phyloP scores from a whole-genome alignment of 768 basidiomycete genomes.

The Agaricus subrufescens region DNA sequence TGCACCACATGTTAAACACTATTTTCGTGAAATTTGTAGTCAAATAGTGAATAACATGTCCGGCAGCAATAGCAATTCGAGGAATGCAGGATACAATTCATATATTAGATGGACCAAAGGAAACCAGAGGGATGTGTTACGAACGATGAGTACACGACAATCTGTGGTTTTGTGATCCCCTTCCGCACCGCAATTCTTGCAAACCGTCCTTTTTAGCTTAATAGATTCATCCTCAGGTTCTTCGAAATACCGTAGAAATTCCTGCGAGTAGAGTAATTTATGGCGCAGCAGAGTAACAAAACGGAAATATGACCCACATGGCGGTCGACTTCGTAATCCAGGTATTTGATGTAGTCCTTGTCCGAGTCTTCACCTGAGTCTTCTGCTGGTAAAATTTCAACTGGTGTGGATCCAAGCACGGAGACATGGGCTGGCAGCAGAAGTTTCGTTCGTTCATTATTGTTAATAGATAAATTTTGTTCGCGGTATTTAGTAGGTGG shows the following conservation, averaged over 20 bases:
- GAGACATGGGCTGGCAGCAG: slow-evolving; percentile 70
- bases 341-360: slow-evolving; percentile 65
- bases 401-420: slow-evolving; percentile 42
- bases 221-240: slow-evolving; percentile 34
- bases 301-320: background rate
- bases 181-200: slow-evolving; percentile 76
- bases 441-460: slow-evolving; percentile 24
- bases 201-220: slow-evolving; percentile 47
- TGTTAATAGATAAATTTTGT: background rate
- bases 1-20: slow-evolving; percentile 82
- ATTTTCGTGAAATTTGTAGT: background rate
- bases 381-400: slow-evolving; percentile 41
- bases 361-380: slow-evolving; percentile 45
- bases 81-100: background rate
- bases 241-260: slow-evolving; percentile 64
- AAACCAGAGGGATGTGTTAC: slow-evolving; percentile 21
- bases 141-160: slow-evolving; percentile 71
- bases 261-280: slow-evolving; percentile 25
- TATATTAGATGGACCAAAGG: background rate
- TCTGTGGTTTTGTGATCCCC: slow-evolving; percentile 62
- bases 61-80: background rate
- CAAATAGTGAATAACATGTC: background rate
- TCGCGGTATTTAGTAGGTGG: background rate
- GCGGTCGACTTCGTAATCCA: slow-evolving; percentile 61
- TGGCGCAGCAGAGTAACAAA: background rate